Evolutionary conservation across 805 yeast genomes (phyloP).

Genomic region (Hanseniaspora hatyaiensis): DNA sequence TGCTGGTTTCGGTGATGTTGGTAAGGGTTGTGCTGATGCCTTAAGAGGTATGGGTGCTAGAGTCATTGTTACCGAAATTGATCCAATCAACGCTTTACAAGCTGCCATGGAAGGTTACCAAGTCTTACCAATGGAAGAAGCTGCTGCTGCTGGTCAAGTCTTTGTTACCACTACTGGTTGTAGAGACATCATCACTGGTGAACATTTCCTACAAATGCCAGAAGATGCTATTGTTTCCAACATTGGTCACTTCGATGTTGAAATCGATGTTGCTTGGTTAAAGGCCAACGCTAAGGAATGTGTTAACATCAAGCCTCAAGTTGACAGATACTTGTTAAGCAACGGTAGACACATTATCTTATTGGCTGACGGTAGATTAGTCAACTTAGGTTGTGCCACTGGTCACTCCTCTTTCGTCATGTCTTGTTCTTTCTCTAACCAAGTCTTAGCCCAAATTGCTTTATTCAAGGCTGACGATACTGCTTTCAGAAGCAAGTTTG

Average conservation of each 20-base stretch:
- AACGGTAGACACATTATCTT: constrained; percentile 88
- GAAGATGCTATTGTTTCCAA: constrained; percentile 98
- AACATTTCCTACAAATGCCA: constrained; percentile 86
- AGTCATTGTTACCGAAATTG: constrained; percentile 92
- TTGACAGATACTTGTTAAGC: constrained; percentile 86
- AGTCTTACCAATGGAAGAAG: constrained; percentile 91
- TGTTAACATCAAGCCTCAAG: constrained; percentile 97
- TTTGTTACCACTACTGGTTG: constrained; percentile 99
- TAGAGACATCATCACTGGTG: constrained; percentile 90
- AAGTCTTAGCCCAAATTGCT: constrained; percentile 97
- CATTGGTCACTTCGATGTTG: constrained; percentile 99
- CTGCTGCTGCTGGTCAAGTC: constrained; percentile 85
- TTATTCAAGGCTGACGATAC: constrained; percentile 78
- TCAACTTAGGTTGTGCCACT: constrained; percentile 98
- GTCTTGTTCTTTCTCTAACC: constrained; percentile 99
- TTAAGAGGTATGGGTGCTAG: constrained; percentile 98
- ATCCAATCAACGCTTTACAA: constrained; percentile 97
- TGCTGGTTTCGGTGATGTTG: constrained; percentile 99
- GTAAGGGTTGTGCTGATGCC: constrained; percentile 99
- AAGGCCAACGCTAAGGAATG: constrained; percentile 85
- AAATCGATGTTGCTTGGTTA: constrained; percentile 98
- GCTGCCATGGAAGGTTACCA: constrained; percentile 99
- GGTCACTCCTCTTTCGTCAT: constrained; percentile 98
- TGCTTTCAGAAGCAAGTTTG: constrained; percentile 64
- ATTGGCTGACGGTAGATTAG: constrained; percentile 98